Evolutionary conservation across 2,329 filamentous ascomycete genomes (phyloP).

Genomic region (Colletotrichum sp.): DNA sequence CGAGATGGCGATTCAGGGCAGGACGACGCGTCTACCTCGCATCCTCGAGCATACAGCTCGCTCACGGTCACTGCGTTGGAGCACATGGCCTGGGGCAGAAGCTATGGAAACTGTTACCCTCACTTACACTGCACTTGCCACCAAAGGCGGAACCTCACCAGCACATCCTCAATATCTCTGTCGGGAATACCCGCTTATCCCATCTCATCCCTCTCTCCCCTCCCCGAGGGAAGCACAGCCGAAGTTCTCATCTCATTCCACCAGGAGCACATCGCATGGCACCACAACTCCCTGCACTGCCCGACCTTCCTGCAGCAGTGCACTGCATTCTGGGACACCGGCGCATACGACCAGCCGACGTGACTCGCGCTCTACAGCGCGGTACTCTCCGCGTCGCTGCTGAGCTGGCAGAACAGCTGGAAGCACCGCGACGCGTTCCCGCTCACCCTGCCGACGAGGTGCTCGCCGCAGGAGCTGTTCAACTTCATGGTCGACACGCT

Average conservation of each 20-base stretch:
- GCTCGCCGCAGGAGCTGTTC: background rate
- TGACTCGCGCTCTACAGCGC: background rate
- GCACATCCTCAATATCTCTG: background rate
- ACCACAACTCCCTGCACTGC: background rate
- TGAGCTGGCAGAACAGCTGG: background rate
- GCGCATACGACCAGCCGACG: background rate
- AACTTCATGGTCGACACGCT: background rate
- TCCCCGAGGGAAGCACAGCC: background rate
- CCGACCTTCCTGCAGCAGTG: background rate
- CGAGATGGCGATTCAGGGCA: background rate
- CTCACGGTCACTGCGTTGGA: background rate
- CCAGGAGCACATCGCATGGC: background rate
- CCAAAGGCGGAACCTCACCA: background rate
- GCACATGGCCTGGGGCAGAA: background rate
- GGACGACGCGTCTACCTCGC: background rate
- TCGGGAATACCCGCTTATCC: rapidly evolving
- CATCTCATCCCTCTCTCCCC: background rate
- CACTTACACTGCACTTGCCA: background rate
- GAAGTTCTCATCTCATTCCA: background rate
- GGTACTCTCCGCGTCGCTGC: background rate
- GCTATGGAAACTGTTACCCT: background rate
- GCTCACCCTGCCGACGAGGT: background rate
- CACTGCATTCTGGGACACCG: background rate
- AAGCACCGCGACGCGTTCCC: background rate
- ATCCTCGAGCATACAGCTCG: no score